Percentiles rank a stretch among this genome's conserved stretches.
Evolutionary conservation across 2,329 filamentous ascomycete species (phyloP).

Genomic region (Scedosporium aurantiacum): DNA sequence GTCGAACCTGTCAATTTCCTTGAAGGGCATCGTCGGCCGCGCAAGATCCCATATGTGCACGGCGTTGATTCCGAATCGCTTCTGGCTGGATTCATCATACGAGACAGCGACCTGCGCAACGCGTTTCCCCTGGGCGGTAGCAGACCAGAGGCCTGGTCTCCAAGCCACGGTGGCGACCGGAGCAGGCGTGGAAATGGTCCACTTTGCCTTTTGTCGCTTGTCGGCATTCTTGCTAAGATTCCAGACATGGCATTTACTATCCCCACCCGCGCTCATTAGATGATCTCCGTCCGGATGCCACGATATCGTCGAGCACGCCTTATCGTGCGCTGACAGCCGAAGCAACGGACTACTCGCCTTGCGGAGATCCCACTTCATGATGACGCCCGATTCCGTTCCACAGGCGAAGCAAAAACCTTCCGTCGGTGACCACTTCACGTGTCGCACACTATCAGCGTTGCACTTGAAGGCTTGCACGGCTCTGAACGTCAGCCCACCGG

Average conservation of each 20-base stretch:
- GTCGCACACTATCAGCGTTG: constrained; percentile 45
- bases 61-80: constrained; percentile 42
- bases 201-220: constrained; percentile 53
- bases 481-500: constrained; percentile 38
- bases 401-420: constrained; percentile 53
- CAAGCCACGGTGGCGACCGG: constrained; percentile 49
- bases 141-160: constrained; percentile 56
- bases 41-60: constrained; percentile 62
- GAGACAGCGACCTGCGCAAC: constrained; percentile 52
- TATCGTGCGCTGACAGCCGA: constrained; percentile 51
- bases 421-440: constrained; percentile 55
- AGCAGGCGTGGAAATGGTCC: constrained; percentile 48
- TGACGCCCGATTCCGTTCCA: constrained; percentile 49
- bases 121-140: constrained; percentile 46
- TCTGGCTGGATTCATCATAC: constrained; percentile 46
- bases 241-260: constrained; percentile 54
- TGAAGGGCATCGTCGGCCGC: constrained; percentile 54
- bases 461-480: constrained; percentile 35
- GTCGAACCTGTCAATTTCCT: constrained; percentile 51
- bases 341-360: constrained; percentile 41
- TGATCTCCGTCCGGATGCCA: constrained; percentile 62
- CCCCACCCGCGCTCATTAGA: constrained; percentile 50
- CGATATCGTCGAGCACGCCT: constrained; percentile 45
- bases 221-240: constrained; percentile 49
- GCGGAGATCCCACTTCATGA: constrained; percentile 55